Evolutionary conservation across 1,284 basidiomycete species (phyloP), one percentile per base, ranked within the genome.

Genomic region (Apiotrichum akiyoshidainum): DNA sequence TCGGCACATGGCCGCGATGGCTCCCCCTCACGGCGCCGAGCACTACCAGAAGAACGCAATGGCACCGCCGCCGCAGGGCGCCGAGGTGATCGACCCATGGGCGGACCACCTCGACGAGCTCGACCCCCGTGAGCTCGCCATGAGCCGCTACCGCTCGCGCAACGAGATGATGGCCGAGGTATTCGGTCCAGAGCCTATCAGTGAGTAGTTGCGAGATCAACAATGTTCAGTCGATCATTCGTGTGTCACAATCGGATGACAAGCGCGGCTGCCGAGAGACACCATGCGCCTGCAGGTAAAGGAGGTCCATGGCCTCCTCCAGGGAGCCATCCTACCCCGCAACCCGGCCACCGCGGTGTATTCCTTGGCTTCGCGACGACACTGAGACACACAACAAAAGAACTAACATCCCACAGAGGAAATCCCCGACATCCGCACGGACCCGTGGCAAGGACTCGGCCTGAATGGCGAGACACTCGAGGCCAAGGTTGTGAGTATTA

Each of bases 141-240:
- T 76, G 73, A 64, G 61, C 19, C 65, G 72, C 34, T 76, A 71
- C 58, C 68, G 74, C 47, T 58, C 64, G 31, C 63, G 74, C 47
- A 71, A 76, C 52, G 74, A 75, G 68, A 63, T 75, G 10, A 56
- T 76, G 53, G 61, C 61, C 11, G 74, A 76, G 56, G 64, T 76
- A 22, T 75, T 76, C 60, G 69, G 73, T 2, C 71, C 73, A 11
- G 74, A 76, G 46, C 47, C 57, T n/a, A 64, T 74, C 44, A 72
- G 73, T 75, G 64, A 68, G 72, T 21, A 3, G 26, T 19, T 13
- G 19, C 21, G 21, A 12, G 40, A 13, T 31, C 7, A 11, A 14
- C 14, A 4, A 16, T 11, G 14, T 37, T 10, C 37, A 10, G 17
- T 44, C 19, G 42, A 44, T 11, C n/a, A 11, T 10, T 21, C 40